phyloP scores from a whole-genome alignment of 352 stramenopile genomes.

The Phytophthora hibernalis region DNA sequence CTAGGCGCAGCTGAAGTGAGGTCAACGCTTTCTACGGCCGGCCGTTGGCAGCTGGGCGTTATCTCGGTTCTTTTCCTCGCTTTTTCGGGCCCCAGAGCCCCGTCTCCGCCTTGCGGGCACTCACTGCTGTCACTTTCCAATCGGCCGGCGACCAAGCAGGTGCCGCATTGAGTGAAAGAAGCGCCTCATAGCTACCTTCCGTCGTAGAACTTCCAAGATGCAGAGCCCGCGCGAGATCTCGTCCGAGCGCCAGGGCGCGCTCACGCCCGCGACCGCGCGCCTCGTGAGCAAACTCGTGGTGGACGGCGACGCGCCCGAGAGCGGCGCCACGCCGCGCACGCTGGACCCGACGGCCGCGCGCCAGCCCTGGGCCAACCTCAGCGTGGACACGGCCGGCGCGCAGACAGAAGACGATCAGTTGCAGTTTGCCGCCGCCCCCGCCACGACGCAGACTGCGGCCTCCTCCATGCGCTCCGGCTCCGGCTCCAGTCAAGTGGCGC shows the following conservation, averaged over 20 bases:
- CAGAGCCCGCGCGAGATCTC: slow-evolving; percentile 75
- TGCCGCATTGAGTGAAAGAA: slow-evolving; percentile 22
- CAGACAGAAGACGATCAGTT: slow-evolving; percentile 17
- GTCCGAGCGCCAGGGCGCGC: slow-evolving; percentile 64
- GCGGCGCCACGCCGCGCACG: slow-evolving; percentile 58
- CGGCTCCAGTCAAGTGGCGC: slow-evolving; percentile 42
- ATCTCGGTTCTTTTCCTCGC: slow-evolving; percentile 41
- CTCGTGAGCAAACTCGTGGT: slow-evolving; percentile 58
- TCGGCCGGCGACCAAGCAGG: slow-evolving; percentile 12
- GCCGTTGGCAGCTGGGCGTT: slow-evolving; percentile 40
- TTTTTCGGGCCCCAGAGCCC: slow-evolving; percentile 36
- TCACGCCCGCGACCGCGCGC: slow-evolving; percentile 69
- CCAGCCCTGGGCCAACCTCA: slow-evolving; percentile 80
- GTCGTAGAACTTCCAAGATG: slow-evolving; percentile 35
- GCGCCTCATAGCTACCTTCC: slow-evolving; percentile 23
- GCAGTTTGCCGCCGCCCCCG: neutral
- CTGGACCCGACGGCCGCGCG: slow-evolving; percentile 52
- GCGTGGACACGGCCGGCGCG: slow-evolving; percentile 57
- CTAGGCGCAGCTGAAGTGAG: neutral
- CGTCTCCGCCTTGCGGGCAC: slow-evolving; percentile 29
- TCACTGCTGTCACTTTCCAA: slow-evolving; percentile 33
- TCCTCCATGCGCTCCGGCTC: slow-evolving; percentile 62
- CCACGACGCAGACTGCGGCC: slow-evolving; percentile 22
- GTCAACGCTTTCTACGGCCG: slow-evolving; percentile 25
- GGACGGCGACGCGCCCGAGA: slow-evolving; percentile 24